These are phyloP conservation scores for Xylariales sp. DNA, from an alignment of 2,329 filamentous ascomycete species.

Conservation along the genomic window DNA sequence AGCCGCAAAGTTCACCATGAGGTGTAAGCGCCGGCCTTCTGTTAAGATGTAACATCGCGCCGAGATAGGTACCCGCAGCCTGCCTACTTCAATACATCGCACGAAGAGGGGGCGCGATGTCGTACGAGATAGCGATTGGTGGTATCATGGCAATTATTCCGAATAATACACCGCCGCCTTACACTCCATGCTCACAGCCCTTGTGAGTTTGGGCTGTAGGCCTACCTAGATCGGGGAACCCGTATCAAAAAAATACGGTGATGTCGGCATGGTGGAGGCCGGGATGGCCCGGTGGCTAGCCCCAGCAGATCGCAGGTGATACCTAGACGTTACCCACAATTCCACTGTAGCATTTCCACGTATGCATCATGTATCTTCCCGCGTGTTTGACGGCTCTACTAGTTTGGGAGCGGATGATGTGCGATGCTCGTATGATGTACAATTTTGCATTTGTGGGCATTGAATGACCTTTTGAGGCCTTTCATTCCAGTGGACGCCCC, in stretches of 20 bases:
- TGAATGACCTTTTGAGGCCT: not conserved
- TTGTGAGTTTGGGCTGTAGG: not conserved
- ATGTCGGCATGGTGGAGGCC: slow-evolving; percentile 21
- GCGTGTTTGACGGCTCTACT: not conserved
- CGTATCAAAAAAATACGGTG: not conserved
- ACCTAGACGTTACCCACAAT: slow-evolving; percentile 1
- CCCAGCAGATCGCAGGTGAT: slow-evolving; percentile 18
- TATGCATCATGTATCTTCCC: slow-evolving; percentile 11
- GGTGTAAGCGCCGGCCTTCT: not conserved
- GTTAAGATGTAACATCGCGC: slow-evolving; percentile 1
- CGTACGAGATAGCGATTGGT: slow-evolving; percentile 10
- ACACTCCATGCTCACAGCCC: slow-evolving; percentile 2
- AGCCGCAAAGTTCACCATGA: not conserved
- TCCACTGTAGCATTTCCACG: slow-evolving; percentile 3
- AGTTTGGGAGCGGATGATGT: not conserved
- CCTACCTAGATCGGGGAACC: not conserved
- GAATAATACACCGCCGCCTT: not conserved
- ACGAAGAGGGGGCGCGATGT: not conserved
- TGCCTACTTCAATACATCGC: not conserved
- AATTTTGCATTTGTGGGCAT: slow-evolving; percentile 3
- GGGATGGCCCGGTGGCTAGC: slow-evolving; percentile 13
- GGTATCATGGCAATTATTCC: not conserved
- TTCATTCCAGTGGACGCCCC: slow-evolving; percentile 1
- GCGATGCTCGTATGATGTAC: not conserved
- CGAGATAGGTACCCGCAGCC: not conserved